phyloP scores from a whole-genome alignment of 2,329 filamentous ascomycete species.

The Beauveria medogensis region DNA sequence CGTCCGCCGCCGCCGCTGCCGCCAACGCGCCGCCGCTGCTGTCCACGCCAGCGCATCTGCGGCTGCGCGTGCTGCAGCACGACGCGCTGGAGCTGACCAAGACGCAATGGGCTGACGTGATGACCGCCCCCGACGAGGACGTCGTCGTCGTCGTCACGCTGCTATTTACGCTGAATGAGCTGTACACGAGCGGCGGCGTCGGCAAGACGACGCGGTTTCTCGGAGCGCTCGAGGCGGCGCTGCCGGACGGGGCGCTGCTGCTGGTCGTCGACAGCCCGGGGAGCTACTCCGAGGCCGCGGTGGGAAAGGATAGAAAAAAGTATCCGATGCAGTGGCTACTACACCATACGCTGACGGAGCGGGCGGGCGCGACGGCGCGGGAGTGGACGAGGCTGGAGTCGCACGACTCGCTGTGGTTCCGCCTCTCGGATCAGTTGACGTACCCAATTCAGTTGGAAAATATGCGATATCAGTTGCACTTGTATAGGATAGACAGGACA shows the following conservation, averaged over 20 bases:
- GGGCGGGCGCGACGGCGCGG: constrained; percentile 26
- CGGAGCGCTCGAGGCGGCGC: constrained; percentile 52
- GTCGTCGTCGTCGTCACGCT: constrained; percentile 60
- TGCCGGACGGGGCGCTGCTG: constrained; percentile 56
- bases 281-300: constrained; percentile 75
- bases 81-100: constrained; percentile 40
- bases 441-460: constrained; percentile 88
- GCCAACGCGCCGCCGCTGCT: constrained; percentile 33
- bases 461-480: constrained; percentile 88
- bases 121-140: constrained; percentile 15
- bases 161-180: constrained; percentile 92
- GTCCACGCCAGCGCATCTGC: constrained; percentile 25
- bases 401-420: constrained; percentile 79
- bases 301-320: constrained; percentile 54
- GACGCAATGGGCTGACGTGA: constrained; percentile 23
- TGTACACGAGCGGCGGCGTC: constrained; percentile 70
- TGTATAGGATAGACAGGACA: constrained; percentile 47
- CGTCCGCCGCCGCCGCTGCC: constrained; percentile 37
- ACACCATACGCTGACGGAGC: constrained; percentile 64
- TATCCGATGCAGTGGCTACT: constrained; percentile 95
- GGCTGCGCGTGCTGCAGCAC: constrained; percentile 34
- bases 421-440: constrained; percentile 55
- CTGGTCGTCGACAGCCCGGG: constrained; percentile 90
- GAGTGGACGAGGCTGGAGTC: constrained; percentile 67
- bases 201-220: constrained; percentile 71